These are phyloP conservation scores for Trichoderma koningiopsis DNA, from an alignment of 2,329 filamentous ascomycete species.

Conservation along the genomic window DNA sequence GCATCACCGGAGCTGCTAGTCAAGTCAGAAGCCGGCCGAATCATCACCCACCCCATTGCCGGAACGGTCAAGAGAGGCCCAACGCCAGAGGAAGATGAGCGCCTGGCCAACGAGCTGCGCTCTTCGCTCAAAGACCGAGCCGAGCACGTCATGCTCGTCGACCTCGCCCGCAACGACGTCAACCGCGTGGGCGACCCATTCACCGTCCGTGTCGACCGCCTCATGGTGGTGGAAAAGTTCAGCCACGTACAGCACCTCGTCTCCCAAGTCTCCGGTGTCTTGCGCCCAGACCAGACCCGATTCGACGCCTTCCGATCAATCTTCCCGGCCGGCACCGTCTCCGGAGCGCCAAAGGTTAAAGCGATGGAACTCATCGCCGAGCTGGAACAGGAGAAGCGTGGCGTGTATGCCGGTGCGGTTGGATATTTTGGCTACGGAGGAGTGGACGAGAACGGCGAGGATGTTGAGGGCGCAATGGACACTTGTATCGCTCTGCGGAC, in stretches of 20 bases:
- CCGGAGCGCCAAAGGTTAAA: constrained; percentile 90
- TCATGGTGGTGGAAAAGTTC: constrained; percentile 95
- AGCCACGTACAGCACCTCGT: constrained; percentile 97
- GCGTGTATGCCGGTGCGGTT: constrained; percentile 92
- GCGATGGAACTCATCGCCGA: constrained; percentile 98
- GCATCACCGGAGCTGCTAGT: constrained; percentile 94
- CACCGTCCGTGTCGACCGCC: constrained; percentile 84
- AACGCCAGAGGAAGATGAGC: constrained; percentile 78
- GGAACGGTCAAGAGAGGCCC: constrained; percentile 89
- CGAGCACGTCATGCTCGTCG: constrained; percentile 69
- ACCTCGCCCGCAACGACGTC: constrained; percentile 93
- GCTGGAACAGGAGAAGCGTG: constrained; percentile 89
- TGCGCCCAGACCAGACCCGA: constrained; percentile 79
- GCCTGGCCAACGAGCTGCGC: constrained; percentile 74
- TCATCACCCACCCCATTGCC: constrained; percentile 96
- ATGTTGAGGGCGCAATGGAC: constrained; percentile 85
- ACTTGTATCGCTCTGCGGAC: constrained; percentile 80
- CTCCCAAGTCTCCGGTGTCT: constrained; percentile 89
- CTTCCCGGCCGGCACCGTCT: constrained; percentile 95
- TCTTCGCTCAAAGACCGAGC: constrained; percentile 72
- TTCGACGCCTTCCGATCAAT: constrained; percentile 97
- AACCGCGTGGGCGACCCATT: constrained; percentile 92
- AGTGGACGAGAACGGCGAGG: constrained; percentile 63
- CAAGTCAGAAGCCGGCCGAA: constrained; percentile 80
- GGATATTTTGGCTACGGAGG: constrained; percentile 92